These are phyloP conservation scores for Nakazawaea anatomiae DNA, from an alignment of 805 yeast species.

Conservation along the genomic window DNA sequence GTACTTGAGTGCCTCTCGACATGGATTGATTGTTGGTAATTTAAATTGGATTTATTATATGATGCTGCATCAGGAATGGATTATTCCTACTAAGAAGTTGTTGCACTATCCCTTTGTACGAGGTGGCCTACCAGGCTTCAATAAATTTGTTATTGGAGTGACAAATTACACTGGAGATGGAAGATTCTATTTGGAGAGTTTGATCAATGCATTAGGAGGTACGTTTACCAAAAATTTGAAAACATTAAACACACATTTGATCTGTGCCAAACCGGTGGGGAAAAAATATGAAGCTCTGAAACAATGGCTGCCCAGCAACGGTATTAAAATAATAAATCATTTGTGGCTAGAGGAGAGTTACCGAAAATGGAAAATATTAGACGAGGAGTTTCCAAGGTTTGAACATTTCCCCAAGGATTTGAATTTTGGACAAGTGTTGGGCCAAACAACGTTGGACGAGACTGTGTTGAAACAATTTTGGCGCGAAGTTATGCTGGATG, in stretches of 20 bases:
- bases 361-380: slow-evolving; percentile 50
- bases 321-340: slow-evolving; percentile 62
- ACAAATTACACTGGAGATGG: slow-evolving; percentile 87
- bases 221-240: slow-evolving; percentile 62
- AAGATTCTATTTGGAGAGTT: slow-evolving; percentile 58
- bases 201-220: slow-evolving; percentile 71
- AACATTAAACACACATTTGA: slow-evolving; percentile 61
- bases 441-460: slow-evolving; percentile 40
- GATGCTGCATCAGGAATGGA: slow-evolving; percentile 49
- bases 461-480: slow-evolving; percentile 36
- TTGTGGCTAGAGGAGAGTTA: slow-evolving; percentile 86
- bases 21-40: slow-evolving; percentile 50
- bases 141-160: slow-evolving; percentile 51
- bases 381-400: slow-evolving; percentile 40
- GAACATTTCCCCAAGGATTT: slow-evolving; percentile 36
- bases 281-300: slow-evolving; percentile 69
- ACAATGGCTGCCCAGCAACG: slow-evolving; percentile 43
- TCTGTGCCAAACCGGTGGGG: slow-evolving; percentile 65
- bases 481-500: slow-evolving; percentile 13
- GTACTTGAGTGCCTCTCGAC: slow-evolving; percentile 39
- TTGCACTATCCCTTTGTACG: slow-evolving; percentile 66
- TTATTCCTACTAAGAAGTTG: slow-evolving; percentile 47
- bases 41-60: slow-evolving; percentile 72
- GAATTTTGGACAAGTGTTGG: slow-evolving; percentile 42
- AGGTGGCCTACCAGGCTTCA: slow-evolving; percentile 47